These are phyloP conservation scores for Clavaria fumosa DNA, from an alignment of 768 basidiomycete genomes.

Conservation along the genomic window DNA sequence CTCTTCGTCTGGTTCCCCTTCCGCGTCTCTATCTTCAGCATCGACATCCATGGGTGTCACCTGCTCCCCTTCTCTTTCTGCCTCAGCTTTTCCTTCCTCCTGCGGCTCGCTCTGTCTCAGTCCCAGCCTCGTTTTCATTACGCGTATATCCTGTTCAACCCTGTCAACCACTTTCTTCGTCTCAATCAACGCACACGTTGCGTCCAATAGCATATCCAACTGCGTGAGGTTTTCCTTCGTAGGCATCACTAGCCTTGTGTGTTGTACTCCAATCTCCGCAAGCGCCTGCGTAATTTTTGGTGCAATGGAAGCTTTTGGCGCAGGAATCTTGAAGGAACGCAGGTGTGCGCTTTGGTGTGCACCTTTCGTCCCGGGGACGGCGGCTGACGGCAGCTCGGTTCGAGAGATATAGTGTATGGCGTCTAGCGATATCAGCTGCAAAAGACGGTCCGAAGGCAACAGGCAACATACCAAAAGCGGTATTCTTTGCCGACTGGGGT, in stretches of 20 bases:
- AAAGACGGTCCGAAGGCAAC: not conserved
- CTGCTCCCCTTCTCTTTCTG: slow-evolving; percentile 19
- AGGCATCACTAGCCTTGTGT: slow-evolving; percentile 82
- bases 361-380: slow-evolving; percentile 50
- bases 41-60: slow-evolving; percentile 21
- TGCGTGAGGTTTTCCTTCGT: slow-evolving; percentile 66
- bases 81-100: slow-evolving; percentile 15
- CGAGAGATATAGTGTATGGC: slow-evolving; percentile 60
- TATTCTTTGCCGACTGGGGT: slow-evolving; percentile 36
- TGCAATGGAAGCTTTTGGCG: slow-evolving; percentile 57
- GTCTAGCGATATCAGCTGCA: slow-evolving; percentile 27
- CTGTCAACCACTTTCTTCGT: slow-evolving; percentile 79
- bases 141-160: slow-evolving; percentile 71
- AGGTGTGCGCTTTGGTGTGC: slow-evolving; percentile 69
- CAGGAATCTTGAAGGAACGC: slow-evolving; percentile 75
- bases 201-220: slow-evolving; percentile 60
- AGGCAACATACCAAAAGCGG: slow-evolving; percentile 35
- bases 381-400: slow-evolving; percentile 33
- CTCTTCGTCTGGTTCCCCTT: slow-evolving; percentile 30
- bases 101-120: slow-evolving; percentile 31
- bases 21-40: slow-evolving; percentile 25
- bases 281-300: slow-evolving; percentile 68
- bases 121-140: slow-evolving; percentile 47
- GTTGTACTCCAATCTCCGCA: slow-evolving; percentile 57
- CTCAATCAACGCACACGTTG: slow-evolving; percentile 64